phyloP scores from a whole-genome alignment of 23 red algal species.

The Agarophyton chilense region DNA sequence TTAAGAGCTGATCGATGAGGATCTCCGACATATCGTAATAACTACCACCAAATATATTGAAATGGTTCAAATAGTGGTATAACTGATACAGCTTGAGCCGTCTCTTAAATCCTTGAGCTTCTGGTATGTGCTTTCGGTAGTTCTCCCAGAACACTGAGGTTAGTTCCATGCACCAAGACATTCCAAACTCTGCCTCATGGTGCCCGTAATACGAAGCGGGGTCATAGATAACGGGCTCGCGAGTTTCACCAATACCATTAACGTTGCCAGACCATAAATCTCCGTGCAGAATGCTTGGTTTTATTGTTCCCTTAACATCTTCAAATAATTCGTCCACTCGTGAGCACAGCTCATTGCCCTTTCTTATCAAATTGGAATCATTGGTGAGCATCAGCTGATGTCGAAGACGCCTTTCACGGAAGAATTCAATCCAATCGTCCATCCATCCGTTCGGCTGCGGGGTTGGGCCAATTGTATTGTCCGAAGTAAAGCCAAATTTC shows the following conservation, averaged over 20 bases:
- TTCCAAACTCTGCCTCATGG: conserved; percentile 93
- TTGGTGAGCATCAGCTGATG: conserved; percentile 84
- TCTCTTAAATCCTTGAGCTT: conserved; percentile 53
- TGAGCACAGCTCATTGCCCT: conserved; percentile 66
- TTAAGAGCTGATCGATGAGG: conserved; percentile 39
- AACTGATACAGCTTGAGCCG: conserved; percentile 75
- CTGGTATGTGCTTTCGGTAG: conserved; percentile 70
- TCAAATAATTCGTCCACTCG: conserved; percentile 72
- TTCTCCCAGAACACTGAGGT: conserved; percentile 59
- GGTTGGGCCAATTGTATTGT: conserved; percentile 84
- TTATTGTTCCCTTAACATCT: conserved; percentile 58
- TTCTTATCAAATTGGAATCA: conserved; percentile 36
- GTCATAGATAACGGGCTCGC: conserved; percentile 85
- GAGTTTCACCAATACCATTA: conserved; percentile 1
- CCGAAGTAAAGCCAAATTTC: conserved; percentile 71
- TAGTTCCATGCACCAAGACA: conserved; percentile 83
- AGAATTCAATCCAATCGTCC: conserved; percentile 89
- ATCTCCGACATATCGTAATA: conserved; percentile 58
- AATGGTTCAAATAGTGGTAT: conserved; percentile 84
- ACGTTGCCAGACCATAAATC: conserved; percentile 98
- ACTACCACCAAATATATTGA: conserved; percentile 85
- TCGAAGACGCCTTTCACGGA: conserved; percentile 85
- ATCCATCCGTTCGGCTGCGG: conserved; percentile 96
- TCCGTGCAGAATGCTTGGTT: conserved; percentile 87
- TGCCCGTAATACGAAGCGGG: conserved; percentile 97